A percentile compares a stretch with the other conserved stretches of the same genome.
These are phyloP conservation scores for Corylus avellana DNA, from an alignment of 306 rosid species.

Conservation along the genomic window DNA sequence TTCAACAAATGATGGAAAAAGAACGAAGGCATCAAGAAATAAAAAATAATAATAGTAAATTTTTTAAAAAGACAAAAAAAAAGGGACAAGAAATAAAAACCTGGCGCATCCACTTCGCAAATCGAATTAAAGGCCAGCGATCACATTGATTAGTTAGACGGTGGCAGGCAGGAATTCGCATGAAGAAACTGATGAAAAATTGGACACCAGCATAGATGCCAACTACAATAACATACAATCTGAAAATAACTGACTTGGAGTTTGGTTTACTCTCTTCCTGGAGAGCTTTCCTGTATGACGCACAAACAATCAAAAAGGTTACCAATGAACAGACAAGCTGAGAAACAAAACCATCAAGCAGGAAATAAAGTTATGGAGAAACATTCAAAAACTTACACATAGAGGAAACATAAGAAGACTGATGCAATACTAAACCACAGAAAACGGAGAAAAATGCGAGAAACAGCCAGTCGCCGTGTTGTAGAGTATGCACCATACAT, in stretches of 20 bases:
- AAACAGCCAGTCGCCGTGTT: conserved; percentile 64
- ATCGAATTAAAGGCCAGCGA: conserved; percentile 77
- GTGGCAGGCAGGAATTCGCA: conserved; percentile 93
- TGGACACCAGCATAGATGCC: conserved; percentile 90
- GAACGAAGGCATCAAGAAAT: conserved; percentile 15
- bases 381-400: conserved; percentile 56
- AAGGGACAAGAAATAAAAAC: conserved; percentile 34
- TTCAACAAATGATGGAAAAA: conserved; percentile 19
- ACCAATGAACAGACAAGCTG: conserved; percentile 3
- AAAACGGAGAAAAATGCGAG: conserved; percentile 85
- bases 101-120: conserved; percentile 98
- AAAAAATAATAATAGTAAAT: neutral
- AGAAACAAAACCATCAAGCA: conserved; percentile 15
- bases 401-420: conserved; percentile 67
- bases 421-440: conserved; percentile 81
- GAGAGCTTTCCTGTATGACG: conserved; percentile 73
- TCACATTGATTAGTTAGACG: conserved; percentile 77
- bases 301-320: conserved; percentile 26
- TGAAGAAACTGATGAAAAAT: conserved; percentile 70
- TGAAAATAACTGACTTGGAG: conserved; percentile 49
- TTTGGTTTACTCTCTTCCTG: conserved; percentile 66
- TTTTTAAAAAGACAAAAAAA: neutral
- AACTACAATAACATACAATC: conserved; percentile 60
- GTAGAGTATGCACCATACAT: conserved; percentile 97
- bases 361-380: conserved; percentile 6